These are phyloP conservation scores for Chamaenerion angustifolium DNA, from an alignment of 345 rosid species.

Conservation along the genomic window DNA sequence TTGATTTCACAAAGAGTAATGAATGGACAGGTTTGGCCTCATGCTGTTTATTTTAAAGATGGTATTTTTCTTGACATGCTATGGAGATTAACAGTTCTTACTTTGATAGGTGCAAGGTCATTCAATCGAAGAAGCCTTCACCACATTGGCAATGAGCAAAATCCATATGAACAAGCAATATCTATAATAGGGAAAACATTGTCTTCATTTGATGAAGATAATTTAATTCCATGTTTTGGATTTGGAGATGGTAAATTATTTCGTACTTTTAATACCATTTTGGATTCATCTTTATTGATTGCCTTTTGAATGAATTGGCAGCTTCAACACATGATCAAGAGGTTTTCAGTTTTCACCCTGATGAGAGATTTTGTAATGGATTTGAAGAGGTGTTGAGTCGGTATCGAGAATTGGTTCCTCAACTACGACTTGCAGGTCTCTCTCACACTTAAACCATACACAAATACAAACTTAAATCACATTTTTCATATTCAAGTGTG, in stretches of 20 bases:
- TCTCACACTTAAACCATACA: neutral
- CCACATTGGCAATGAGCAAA: conserved; percentile 24
- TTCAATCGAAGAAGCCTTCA: conserved; percentile 28
- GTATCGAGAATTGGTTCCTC: conserved; percentile 33
- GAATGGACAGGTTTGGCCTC: conserved; percentile 59
- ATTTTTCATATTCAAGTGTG: neutral
- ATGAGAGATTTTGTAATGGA: conserved; percentile 30
- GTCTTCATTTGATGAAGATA: conserved; percentile 38
- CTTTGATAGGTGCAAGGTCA: conserved; percentile 24
- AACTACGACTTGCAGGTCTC: conserved; percentile 30
- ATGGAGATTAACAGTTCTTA: neutral
- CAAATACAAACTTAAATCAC: no score
- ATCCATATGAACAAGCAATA: conserved; percentile 39
- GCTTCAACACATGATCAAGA: conserved; percentile 46
- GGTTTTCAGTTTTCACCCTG: conserved; percentile 30
- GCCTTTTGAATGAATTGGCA: conserved; percentile 8
- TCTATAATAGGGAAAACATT: conserved; percentile 34
- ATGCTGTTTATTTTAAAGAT: neutral
- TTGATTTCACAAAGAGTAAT: conserved; percentile 77
- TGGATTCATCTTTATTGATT: neutral
- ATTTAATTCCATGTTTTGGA: conserved; percentile 37
- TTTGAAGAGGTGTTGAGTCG: conserved; percentile 34
- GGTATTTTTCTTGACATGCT: neutral
- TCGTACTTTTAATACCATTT: neutral
- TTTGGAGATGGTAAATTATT: conserved; percentile 33